Base-by-base conservation (phyloP, 495 filamentous ascomycete species). In the Copromyces sp. region DNA sequence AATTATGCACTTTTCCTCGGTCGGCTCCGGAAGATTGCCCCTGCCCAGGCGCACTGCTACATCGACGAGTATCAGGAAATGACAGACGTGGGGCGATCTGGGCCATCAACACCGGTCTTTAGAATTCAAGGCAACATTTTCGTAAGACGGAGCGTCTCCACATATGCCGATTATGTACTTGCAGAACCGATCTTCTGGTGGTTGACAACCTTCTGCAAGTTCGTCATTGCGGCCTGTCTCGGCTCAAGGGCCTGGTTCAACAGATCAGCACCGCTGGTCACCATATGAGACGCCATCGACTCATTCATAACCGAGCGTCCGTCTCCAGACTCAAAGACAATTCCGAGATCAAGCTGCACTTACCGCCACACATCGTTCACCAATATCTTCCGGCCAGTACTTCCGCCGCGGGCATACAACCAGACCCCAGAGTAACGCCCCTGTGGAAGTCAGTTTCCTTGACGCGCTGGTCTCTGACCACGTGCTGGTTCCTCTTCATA, bases 261-360 rank as follows among this genome's bases (percentile, higher is more conserved):
- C 20, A 29, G n/a, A 29, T 53, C 39, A n/a, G 17, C n/a, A 7
- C 70, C 70, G 0, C 24, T 71, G 29, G 70, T 61, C 44, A 81
- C 79, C 9, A 74, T 81, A 12, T 78, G 79, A 16, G 79, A 81
- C 68, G 78, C 78, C 8, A 76, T 81, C 2, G 75, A 78, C 20
- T 81, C 79, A n/a, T 81, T 81, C 11, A 77, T 80, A 47, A 69
- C 71, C 35, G 39, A 75, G 0, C 79, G 78, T 1, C 39, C 70
- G 2, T 9, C 24, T 12, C 45, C n/a, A 53, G 20, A 53, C 45
- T 53, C 45, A 53, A 20, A 24, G 9, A 24, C 11, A 2, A 53
- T 53, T 12, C 45, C 45, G 9, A 11, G 20, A 20, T 53, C 45
- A 5, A 53, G 45, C 20, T 53, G 45, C 45, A 53, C 20, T 12